Conservation (phyloP, 352 stramenopile species). For the Poterioochromonas sp. region DNA sequence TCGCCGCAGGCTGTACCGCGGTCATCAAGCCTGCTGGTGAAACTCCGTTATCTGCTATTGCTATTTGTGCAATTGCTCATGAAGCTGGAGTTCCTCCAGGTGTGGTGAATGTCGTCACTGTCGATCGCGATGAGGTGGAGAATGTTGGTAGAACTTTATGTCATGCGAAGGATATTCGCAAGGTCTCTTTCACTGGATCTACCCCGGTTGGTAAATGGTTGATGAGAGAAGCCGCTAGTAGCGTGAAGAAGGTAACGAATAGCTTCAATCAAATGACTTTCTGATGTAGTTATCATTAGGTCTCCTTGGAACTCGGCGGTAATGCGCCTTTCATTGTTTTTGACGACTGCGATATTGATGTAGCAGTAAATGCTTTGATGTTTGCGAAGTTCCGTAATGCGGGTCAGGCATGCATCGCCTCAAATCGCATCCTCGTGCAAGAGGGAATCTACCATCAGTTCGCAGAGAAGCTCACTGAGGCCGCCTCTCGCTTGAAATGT, state of each 20-base stretch:
- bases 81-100: constrained; percentile 67
- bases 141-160: constrained; percentile 66
- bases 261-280: too few species aligned
- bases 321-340: constrained; percentile 77
- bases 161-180: constrained; percentile 58
- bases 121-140: constrained; percentile 53
- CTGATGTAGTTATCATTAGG: neutral
- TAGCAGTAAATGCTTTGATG: constrained; percentile 57
- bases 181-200: constrained; percentile 77
- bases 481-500: constrained; percentile 68
- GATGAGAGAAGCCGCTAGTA: constrained; percentile 51
- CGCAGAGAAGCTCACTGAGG: constrained; percentile 59
- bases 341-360: constrained; percentile 65
- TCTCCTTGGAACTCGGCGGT: constrained; percentile 60
- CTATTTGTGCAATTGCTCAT: constrained; percentile 73
- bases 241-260: constrained; percentile 59
- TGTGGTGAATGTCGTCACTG: constrained; percentile 74
- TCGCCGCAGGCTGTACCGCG: constrained; percentile 73
- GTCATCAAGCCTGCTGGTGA: constrained; percentile 91
- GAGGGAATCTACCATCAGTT: constrained; percentile 82
- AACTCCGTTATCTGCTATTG: constrained; percentile 87
- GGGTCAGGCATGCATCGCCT: constrained; percentile 54
- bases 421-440: constrained; percentile 87
- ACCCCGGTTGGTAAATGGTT: constrained; percentile 69
- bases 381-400: constrained; percentile 67